phyloP scores from a whole-genome alignment of 768 basidiomycete species.

The Collybiopsis luxurians region DNA sequence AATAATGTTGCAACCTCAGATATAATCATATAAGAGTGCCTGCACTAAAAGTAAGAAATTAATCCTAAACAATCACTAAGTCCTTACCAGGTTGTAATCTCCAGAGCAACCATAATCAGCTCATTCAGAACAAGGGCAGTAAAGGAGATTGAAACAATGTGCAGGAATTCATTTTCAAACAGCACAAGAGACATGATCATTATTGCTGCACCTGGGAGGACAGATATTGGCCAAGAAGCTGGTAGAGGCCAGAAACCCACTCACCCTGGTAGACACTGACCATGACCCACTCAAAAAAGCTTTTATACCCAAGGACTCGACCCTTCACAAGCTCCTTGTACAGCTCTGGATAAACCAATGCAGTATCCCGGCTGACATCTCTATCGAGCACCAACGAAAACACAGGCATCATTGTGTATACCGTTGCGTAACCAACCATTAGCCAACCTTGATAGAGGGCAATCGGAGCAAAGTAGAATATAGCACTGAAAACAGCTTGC shows the following conservation, averaged over 20 bases:
- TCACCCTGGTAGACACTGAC: constrained; percentile 96
- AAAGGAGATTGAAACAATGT: constrained; percentile 98
- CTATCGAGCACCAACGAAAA: constrained; percentile 95
- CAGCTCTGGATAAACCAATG: constrained; percentile 92
- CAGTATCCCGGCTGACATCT: constrained; percentile 94
- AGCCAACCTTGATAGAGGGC: constrained; percentile 98
- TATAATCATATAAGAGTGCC: constrained; percentile 95
- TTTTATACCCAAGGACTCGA: constrained; percentile 92
- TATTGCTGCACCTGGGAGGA: constrained; percentile 78
- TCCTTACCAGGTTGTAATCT: constrained; percentile 94
- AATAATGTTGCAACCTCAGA: constrained; percentile 86
- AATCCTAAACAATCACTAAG: too few species aligned
- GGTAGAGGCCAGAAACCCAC: constrained; percentile 8
- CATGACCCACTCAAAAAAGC: constrained; percentile 97
- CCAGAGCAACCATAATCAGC: constrained; percentile 97
- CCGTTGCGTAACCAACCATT: constrained; percentile 93
- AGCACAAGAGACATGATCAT: constrained; percentile 97
- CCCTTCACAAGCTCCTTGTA: constrained; percentile 99
- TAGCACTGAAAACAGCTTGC: constrained; percentile 94
- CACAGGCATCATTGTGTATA: constrained; percentile 98
- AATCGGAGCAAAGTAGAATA: constrained; percentile 94
- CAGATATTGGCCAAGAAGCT: not conserved
- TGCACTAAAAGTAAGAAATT: constrained; percentile 22
- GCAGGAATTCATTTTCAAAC: constrained; percentile 96
- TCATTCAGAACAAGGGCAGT: constrained; percentile 95